These are phyloP conservation scores for Blastobotrys proliferans DNA, from an alignment of 1,139 yeast genomes.

Conservation along the genomic window DNA sequence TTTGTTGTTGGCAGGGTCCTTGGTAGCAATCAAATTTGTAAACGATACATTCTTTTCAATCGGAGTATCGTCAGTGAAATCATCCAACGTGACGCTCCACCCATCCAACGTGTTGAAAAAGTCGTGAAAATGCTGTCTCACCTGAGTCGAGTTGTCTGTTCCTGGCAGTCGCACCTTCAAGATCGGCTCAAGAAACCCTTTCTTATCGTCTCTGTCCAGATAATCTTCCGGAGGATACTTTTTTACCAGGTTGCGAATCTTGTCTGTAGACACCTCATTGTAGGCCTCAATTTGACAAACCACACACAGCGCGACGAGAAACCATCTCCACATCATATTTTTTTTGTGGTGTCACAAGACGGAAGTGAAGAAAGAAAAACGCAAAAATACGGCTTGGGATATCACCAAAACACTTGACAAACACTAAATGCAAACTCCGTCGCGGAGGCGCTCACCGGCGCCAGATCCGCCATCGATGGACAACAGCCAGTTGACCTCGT, in stretches of 20 bases:
- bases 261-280: constrained; percentile 2
- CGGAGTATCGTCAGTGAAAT: constrained; percentile 40
- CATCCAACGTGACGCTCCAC: constrained; percentile 43
- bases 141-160: constrained; percentile 38
- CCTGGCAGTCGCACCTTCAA: constrained; percentile 44
- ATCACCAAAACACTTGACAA: neutral
- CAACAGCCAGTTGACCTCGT: constrained; percentile 23
- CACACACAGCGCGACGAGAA: neutral
- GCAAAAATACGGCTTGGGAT: neutral
- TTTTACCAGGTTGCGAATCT: constrained; percentile 4
- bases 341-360: neutral
- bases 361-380: neutral
- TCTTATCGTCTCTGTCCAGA: constrained; percentile 21
- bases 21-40: constrained; percentile 43
- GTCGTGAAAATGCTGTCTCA: constrained; percentile 38
- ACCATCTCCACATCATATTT: neutral
- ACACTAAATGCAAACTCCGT: neutral
- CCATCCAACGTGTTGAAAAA: constrained; percentile 25
- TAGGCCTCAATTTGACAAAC: neutral
- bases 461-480: no score
- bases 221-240: constrained; percentile 14
- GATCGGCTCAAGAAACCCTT: constrained; percentile 32
- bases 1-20: constrained; percentile 26
- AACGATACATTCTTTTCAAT: constrained; percentile 37
- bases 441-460: no score